Base-by-base conservation (phyloP, 371 early-diverging fungal species). In the Fennellomyces sp. region DNA sequence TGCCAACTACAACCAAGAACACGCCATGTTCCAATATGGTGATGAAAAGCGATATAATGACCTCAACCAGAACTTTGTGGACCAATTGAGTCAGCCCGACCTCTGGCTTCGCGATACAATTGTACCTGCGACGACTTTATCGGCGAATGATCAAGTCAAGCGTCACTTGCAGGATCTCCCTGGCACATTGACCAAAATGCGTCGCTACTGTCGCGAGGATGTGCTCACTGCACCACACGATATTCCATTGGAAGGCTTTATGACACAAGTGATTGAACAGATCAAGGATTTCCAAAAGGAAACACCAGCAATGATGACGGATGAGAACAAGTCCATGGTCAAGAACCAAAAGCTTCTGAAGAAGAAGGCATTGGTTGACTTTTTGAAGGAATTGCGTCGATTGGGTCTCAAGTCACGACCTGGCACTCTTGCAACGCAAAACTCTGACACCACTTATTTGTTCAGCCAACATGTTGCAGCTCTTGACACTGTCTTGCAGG, bases 321-420 rank as follows among this genome's bases (percentile, higher is more conserved):
- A 85, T 39, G 86, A 88, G 42, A 86, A 86, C 65, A 86, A 84
- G 65, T 78, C 75, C 3, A 63, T 70, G 30, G 82, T 88, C 66
- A 94, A 92, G 71, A 85, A 88, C 51, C 89, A 89, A 70, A 91
- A 93, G 68, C 68, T 88, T 31, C 73, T 95, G 30, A 88, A 94
- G 28, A 94, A 92, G 73, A 95, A 94, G 73, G 90, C 95, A 0
- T 70, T 95, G 7, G 91, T 89, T 38, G 97, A 97, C 70, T 80
- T 95, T 35, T 80, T 95, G 58, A 92, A 91, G 70, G 86, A 89
- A 41, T 64, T 97, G 58, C 85, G 90, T 42, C 79, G 85, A 17
- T 68, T 96, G 23, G 98, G 98, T 10, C 72, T 97, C 25, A 89
- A 90, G 39, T 77, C 82, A 17, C 82, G 91, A 48, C 76, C 74